phyloP scores from a whole-genome alignment of 345 rosid species.

The Eucalyptus marginata region DNA sequence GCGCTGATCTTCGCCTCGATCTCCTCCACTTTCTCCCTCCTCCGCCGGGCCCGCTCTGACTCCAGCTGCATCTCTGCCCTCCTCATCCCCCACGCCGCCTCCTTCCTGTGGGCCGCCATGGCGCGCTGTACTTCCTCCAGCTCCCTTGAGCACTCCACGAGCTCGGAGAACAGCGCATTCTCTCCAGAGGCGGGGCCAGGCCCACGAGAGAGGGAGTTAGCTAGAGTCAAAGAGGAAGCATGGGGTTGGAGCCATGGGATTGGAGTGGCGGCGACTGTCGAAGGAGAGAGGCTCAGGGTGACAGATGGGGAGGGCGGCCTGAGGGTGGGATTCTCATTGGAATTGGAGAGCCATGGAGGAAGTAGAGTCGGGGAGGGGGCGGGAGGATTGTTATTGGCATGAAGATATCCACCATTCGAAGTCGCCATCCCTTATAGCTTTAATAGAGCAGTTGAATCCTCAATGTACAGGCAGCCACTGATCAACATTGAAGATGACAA shows the following conservation, averaged over 20 bases:
- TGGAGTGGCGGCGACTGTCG: conserved; percentile 50
- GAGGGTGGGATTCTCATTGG: conserved; percentile 31
- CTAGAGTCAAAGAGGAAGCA: conserved; percentile 36
- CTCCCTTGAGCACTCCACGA: conserved; percentile 84
- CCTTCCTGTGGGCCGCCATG: conserved; percentile 82
- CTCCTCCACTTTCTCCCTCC: conserved; percentile 88
- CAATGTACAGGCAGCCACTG: background rate
- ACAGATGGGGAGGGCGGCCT: conserved; percentile 66
- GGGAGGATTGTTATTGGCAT: conserved; percentile 20
- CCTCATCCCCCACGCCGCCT: conserved; percentile 89
- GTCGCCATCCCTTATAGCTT: conserved; percentile 37
- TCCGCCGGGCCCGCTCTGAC: conserved; percentile 65
- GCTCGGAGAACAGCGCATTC: conserved; percentile 40
- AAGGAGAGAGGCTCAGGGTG: conserved; percentile 71
- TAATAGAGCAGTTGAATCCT: background rate
- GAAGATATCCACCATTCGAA: conserved; percentile 64
- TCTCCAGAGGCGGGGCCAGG: conserved; percentile 39
- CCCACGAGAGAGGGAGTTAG: conserved; percentile 38
- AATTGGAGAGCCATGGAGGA: conserved; percentile 84
- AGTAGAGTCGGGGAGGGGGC: conserved; percentile 37
- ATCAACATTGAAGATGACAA: background rate
- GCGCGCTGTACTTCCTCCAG: conserved; percentile 82
- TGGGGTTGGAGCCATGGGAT: conserved; percentile 88
- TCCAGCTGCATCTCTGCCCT: conserved; percentile 89
- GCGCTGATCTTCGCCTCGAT: conserved; percentile 71